Evolutionary conservation across 306 rosid species (phyloP), one percentile per base, ranked within the genome.

Genomic region (Ceratonia siliqua): DNA sequence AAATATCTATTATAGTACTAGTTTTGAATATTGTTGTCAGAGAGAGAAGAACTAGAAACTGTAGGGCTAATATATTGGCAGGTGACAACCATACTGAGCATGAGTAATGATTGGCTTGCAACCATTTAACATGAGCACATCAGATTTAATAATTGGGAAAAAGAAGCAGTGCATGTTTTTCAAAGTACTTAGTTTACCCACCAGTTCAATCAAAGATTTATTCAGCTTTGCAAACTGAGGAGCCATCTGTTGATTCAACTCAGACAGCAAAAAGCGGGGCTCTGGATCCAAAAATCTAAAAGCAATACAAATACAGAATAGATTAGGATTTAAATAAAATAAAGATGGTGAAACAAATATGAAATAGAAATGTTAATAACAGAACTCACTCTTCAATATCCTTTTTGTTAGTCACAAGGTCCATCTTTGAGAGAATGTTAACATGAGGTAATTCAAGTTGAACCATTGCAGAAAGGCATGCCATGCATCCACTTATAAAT

Each of bases 401-500:
- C 85, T 82, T 90, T 74, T 86, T 89, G 81, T 85, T 89, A 4
- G 87, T 68, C 81, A 87, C 97, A 53, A 89, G 96, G 80, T 93
- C 96, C 95, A 93, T 87, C 76, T 92, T 90, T 70, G 98, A 87
- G 77, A 90, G 97, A 76, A 90, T 89, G 82, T 90, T 93, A 62
- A 90, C 87, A 82, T 90, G 98, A 22, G 95, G 96, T 20, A 93
- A 49, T 82, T 93, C 98, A 82, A 89, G 96, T 70, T 90, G 96
- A 67, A 93, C 69, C 91, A 88, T 84, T 55, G 96, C 96, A 76
- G 96, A 90, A 72, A 90, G 96, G 38, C 83, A 82, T 43, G 93
- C 83, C 90, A 93, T 90, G 82, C 98, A 93, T 71, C 96, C 95
- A 76, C 95, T 93, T 24, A 93, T 90, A 71, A 93, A 93, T 89